Evolutionary conservation across 2,329 filamentous ascomycete genomes (phyloP), one percentile per base, ranked within the genome.

Genomic region (Chrysoporthe cubensis): DNA sequence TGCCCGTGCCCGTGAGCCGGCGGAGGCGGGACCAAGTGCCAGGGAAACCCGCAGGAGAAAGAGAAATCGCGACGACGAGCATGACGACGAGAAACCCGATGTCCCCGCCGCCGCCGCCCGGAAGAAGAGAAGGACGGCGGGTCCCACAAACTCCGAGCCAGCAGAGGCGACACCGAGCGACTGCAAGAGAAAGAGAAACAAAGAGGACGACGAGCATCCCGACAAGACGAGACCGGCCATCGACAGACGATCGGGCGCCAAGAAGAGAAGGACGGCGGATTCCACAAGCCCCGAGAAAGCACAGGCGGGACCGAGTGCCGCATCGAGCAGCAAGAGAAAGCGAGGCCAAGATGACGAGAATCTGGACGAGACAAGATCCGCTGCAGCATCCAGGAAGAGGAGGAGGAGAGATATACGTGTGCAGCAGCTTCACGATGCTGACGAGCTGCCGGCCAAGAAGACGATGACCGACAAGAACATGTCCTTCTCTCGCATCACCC

Each of bases 321-420:
- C n/a, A n/a, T n/a, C n/a, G n/a, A n/a, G n/a, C 61, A 3, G 32
- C 37, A 54, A 63, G 42, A 54, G 48, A n/a, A 63, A 63, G 46
- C 54, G 61, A 50, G 18, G 46, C 46, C 18, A 18, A n/a, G n/a
- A n/a, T 3, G 44, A 48, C 16, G 44, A 44, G 43, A 13, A 43
- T 16, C 16, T 18, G n/a, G n/a, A 26, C 21, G n/a, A n/a, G n/a
- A n/a, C n/a, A n/a, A n/a, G n/a, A n/a, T n/a, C n/a, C n/a, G n/a
- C n/a, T n/a, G n/a, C n/a, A n/a, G n/a, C n/a, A n/a, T n/a, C 37
- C n/a, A 63, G 26, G 9, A 63, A 43, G 9, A 63, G 40, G 61
- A 63, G 61, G 48, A 63, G 26, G 40, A 63, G n/a, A 54, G 34
- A 54, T n/a, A 54, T 37, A n/a, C 48, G n/a, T n/a, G 32, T 11